Evolutionary conservation across 2,329 filamentous ascomycete species (phyloP), one percentile per base, ranked within the genome.

Genomic region (Penicillium italicum): DNA sequence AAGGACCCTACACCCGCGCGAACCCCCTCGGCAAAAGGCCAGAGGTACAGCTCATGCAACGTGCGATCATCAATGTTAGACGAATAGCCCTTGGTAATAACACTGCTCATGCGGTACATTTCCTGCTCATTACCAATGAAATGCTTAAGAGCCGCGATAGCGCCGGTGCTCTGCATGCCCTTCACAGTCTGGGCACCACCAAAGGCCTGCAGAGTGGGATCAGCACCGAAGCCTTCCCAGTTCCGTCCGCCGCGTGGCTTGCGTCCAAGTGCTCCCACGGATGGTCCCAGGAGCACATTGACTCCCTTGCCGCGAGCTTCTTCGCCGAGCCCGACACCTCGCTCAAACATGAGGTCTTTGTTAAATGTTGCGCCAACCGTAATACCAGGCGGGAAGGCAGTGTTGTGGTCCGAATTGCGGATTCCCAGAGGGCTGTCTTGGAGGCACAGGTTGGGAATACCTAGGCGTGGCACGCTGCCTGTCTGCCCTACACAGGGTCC

Each of bases 351-450:
- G 47, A 91, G 75, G 16, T 82, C 77, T 74, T 90, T 91, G 72
- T 88, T 86, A 69, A 85, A 91, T 0, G 89, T 91, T 2, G 88
- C 87, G 18, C 87, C 89, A 1, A 82, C 82, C 0, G 87, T 91
- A 62, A 93, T 89, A n/a, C 89, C 89, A 9, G 88, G 82, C 0
- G 90, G 89, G 63, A 93, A 94, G 0, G 85, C 88, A 0, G 88
- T 91, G 50, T 86, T 84, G 57, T 89, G 85, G 61, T 91, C 88
- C 1, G 87, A 84, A n/a, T 83, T 83, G 28, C 88, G 83, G 14
- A 94, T 78, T 2, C 90, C 89, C 33, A 88, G 77, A 1, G 88
- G 86, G 0, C 84, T 85, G 69, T 92, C 89, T 60, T 90, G 85
- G 3, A 90, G 76, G 65, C 87, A 90, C 6, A 91, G 78, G 61